Percentiles rank a stretch among this genome's conserved stretches.
Conservation (phyloP, 441 rosid genomes). For the Aquilaria agallochum region DNA sequence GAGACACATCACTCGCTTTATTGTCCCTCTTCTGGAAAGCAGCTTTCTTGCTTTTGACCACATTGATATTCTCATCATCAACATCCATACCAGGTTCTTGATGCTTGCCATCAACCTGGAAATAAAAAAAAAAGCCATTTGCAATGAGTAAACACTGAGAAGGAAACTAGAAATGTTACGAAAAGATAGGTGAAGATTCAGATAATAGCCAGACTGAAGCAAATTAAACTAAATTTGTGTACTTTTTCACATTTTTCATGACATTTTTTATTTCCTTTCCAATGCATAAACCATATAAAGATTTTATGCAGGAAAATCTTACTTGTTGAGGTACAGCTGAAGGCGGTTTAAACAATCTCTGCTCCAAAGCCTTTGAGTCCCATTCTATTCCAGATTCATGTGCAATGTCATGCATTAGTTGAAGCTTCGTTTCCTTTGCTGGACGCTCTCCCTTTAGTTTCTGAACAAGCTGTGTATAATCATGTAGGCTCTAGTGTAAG, state of each 20-base stretch:
- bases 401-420: constrained; percentile 51
- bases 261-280: neutral
- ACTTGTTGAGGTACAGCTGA: constrained; percentile 22
- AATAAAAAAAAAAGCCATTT: neutral
- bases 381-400: constrained; percentile 53
- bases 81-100: neutral
- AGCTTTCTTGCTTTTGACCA: constrained; percentile 15
- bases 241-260: neutral
- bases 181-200: neutral
- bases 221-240: neutral
- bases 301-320: constrained; percentile 14
- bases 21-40: constrained; percentile 15
- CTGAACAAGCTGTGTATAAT: constrained; percentile 43
- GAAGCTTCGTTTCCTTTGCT: constrained; percentile 64
- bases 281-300: neutral
- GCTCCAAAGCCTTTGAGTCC: constrained; percentile 57
- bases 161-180: neutral
- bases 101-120: constrained; percentile 21
- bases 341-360: constrained; percentile 42
- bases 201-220: neutral
- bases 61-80: constrained; percentile 7
- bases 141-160: neutral
- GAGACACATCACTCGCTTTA: constrained; percentile 3
- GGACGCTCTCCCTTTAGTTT: constrained; percentile 34
- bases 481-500: too few relatives aligned